A percentile compares a stretch with the other conserved stretches of the same genome.
phyloP scores from a whole-genome alignment of 306 rosid species.

The Fragaria vesca region DNA sequence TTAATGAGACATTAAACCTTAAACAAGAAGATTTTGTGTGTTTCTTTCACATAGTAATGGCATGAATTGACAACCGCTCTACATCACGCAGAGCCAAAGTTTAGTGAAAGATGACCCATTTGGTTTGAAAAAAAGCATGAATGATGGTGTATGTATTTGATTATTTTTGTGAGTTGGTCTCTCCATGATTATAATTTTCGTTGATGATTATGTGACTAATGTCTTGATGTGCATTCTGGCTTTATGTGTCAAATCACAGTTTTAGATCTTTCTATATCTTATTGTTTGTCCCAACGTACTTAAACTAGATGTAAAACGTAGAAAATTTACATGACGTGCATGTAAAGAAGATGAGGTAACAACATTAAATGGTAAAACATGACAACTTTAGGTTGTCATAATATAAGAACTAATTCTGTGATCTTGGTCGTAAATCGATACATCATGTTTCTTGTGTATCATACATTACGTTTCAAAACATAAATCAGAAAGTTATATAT shows the following conservation, averaged over 20 bases:
- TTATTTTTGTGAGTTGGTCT: background rate
- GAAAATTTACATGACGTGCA: background rate
- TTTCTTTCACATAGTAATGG: background rate
- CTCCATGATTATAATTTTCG: background rate
- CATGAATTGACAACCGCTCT: background rate
- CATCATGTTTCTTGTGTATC: too few species aligned
- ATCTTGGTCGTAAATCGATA: too few species aligned
- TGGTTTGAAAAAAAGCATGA: background rate
- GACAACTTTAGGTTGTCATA: too few species aligned
- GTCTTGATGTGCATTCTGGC: background rate
- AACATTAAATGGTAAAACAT: background rate
- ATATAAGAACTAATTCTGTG: too few species aligned
- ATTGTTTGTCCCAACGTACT: background rate
- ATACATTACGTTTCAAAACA: too few species aligned
- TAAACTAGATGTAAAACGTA: background rate
- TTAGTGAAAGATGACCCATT: background rate
- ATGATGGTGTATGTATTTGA: background rate
- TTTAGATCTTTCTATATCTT: background rate
- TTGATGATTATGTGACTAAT: background rate
- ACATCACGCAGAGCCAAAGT: background rate
- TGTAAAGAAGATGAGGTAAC: background rate
- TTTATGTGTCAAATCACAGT: background rate
- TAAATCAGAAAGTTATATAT: too few species aligned
- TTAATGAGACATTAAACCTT: background rate
- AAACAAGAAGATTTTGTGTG: background rate